A percentile compares a stretch with the other conserved stretches of the same genome.
Conservation (phyloP, 2,329 filamentous ascomycete genomes). For the Talaromyces sp. region DNA sequence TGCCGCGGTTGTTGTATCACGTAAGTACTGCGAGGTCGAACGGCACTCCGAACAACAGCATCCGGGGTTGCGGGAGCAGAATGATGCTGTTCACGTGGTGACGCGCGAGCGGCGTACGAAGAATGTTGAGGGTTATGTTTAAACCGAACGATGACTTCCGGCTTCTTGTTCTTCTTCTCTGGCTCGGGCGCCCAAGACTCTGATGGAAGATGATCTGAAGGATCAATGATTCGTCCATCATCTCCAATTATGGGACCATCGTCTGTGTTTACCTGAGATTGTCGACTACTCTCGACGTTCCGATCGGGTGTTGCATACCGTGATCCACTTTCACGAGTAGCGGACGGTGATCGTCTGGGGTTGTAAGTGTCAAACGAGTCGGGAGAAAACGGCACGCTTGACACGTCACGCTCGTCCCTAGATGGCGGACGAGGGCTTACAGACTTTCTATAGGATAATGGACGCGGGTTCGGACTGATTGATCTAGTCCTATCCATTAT, state of each 20-base stretch:
- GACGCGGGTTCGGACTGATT: slow-evolving; percentile 34
- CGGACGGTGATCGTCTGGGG: slow-evolving; percentile 37
- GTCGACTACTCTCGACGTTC: slow-evolving; percentile 38
- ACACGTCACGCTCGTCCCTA: slow-evolving; percentile 38
- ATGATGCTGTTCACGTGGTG: slow-evolving; percentile 22
- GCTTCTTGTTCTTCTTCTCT: slow-evolving; percentile 54
- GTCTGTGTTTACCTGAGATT: slow-evolving; percentile 39
- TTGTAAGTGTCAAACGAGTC: slow-evolving; percentile 62
- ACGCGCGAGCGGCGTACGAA: slow-evolving; percentile 24
- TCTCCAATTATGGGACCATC: slow-evolving; percentile 60
- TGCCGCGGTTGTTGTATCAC: slow-evolving; percentile 8
- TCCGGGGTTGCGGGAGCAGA: slow-evolving; percentile 31
- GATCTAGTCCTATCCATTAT: slow-evolving; percentile 29
- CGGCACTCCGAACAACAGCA: slow-evolving; percentile 20
- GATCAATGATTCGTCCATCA: slow-evolving; percentile 63
- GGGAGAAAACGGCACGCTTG: slow-evolving; percentile 54
- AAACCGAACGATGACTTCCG: slow-evolving; percentile 49
- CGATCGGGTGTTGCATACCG: slow-evolving; percentile 40
- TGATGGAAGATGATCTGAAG: slow-evolving; percentile 62
- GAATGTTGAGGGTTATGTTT: slow-evolving; percentile 35
- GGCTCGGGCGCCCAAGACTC: slow-evolving; percentile 66
- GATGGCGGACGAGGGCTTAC: slow-evolving; percentile 55
- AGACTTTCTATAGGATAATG: slow-evolving; percentile 55
- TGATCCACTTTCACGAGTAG: slow-evolving; percentile 31
- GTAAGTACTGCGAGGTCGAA: slow-evolving; percentile 17